Conservation (phyloP, 257 asterid species). For the Solanum clarkiae region DNA sequence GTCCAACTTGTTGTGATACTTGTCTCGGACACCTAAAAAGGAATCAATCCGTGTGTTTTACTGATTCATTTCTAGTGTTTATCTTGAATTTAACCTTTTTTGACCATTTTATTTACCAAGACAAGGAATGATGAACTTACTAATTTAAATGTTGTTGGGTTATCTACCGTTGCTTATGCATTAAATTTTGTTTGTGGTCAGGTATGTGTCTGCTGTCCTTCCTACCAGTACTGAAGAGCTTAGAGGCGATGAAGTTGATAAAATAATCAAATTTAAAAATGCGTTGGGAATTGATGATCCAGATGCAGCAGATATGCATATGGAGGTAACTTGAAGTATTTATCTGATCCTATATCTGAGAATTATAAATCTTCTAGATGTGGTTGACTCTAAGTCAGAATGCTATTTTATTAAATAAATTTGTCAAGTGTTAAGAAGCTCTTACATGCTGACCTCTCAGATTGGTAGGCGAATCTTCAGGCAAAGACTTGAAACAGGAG, state of each 20-base stretch:
- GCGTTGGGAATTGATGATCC: constrained; percentile 98
- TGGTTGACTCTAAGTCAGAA: neutral
- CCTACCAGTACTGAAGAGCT: constrained; percentile 84
- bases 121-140: neutral
- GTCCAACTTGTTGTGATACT: neutral
- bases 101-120: neutral
- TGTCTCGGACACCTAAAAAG: neutral
- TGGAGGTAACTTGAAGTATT: constrained; percentile 56
- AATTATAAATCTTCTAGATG: neutral
- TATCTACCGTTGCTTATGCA: neutral
- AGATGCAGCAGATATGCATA: constrained; percentile 95
- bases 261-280: constrained; percentile 59
- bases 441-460: constrained; percentile 37
- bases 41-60: neutral
- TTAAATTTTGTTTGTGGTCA: neutral
- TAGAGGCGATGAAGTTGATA: constrained; percentile 81
- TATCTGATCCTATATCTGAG: neutral
- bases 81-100: neutral
- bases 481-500: constrained; percentile 96
- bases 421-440: constrained; percentile 1
- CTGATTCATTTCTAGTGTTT: neutral
- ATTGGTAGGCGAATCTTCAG: constrained; percentile 90
- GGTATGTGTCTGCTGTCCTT: constrained; percentile 69
- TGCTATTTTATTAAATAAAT: neutral
- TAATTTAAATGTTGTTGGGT: neutral